Evolutionary conservation across 2,329 filamentous ascomycete genomes (phyloP), one percentile per base, ranked within the genome.

Genomic region (Cytospora mali): DNA sequence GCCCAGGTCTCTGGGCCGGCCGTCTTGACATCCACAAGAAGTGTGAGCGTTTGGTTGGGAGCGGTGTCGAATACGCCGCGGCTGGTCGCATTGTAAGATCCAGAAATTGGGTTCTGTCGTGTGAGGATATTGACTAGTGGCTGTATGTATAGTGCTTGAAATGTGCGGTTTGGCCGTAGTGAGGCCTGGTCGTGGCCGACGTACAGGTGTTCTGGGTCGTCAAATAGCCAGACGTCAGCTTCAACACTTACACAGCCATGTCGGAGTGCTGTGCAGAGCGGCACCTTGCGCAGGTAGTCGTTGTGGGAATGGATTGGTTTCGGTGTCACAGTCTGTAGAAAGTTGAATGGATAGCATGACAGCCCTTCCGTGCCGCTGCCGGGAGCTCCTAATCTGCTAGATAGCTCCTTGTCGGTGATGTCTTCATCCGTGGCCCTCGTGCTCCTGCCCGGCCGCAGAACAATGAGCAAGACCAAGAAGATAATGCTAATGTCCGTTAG

Each of bases 1-100:
- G 79, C 79, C 76, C 83, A 86, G 1, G 82, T 84, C 25, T 77
- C 72, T 4, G 73, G 70, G 1, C 81, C 83, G 28, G 79, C 72
- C 2, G 81, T 86, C 74, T 93, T 93, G 71, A 92, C 76, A 72
- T 93, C 90, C 31, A 93, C 80, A 5, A 92, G 79, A 4, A 93
- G 79, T 6, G 84, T 78, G 0, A 91, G 73, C 0, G 84, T 80
- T 68, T 85, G 84, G 1, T 70, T 69, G 0, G 84, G 81, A 64
- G 81, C 75, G 10, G 75, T 75, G 67, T 83, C 77, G 68, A 86
- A 88, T 10, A 92, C 75, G 14, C 89, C 88, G 65, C 77, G 76
- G 2, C 68, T 71, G 4, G 76, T 79, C 6, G 73, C 77, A 62
- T 78, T 78, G 63, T 75, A 75, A 65, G 84, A 81, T 5, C 76